Evolutionary conservation across 1,284 basidiomycete genomes (phyloP).

Genomic region (Pseudozyma sp.): DNA sequence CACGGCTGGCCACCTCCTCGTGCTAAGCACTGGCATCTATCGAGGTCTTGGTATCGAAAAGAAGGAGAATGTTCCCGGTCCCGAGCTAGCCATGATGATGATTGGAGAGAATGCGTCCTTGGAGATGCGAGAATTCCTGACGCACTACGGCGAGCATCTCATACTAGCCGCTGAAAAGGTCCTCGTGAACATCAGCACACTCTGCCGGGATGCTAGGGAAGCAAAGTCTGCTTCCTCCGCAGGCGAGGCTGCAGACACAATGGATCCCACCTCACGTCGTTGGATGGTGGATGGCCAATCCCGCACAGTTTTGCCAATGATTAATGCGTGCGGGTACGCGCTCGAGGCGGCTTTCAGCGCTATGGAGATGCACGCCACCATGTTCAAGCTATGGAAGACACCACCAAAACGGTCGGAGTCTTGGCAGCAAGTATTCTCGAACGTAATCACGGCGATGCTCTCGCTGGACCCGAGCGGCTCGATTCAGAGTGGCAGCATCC

Average conservation of each 20-base stretch:
- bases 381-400: constrained; percentile 45
- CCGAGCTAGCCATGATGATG: constrained; percentile 26
- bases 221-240: neutral
- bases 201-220: constrained; percentile 21
- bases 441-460: constrained; percentile 21
- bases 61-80: constrained; percentile 22
- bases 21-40: constrained; percentile 24
- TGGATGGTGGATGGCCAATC: constrained; percentile 38
- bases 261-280: neutral
- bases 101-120: constrained; percentile 29
- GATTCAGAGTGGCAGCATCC: constrained; percentile 40
- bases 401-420: constrained; percentile 37
- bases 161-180: constrained; percentile 40
- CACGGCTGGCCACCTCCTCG: constrained; percentile 30
- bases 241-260: neutral
- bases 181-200: constrained; percentile 21
- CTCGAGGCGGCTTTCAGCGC: constrained; percentile 47
- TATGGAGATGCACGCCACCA: constrained; percentile 45
- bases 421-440: constrained; percentile 36
- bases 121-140: constrained; percentile 25
- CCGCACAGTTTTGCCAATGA: constrained; percentile 25
- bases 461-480: constrained; percentile 33
- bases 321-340: constrained; percentile 35
- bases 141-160: constrained; percentile 27
- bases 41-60: constrained; percentile 40